Evolutionary conservation across 768 basidiomycete genomes (phyloP).

Genomic region (Suillus subaureus): DNA sequence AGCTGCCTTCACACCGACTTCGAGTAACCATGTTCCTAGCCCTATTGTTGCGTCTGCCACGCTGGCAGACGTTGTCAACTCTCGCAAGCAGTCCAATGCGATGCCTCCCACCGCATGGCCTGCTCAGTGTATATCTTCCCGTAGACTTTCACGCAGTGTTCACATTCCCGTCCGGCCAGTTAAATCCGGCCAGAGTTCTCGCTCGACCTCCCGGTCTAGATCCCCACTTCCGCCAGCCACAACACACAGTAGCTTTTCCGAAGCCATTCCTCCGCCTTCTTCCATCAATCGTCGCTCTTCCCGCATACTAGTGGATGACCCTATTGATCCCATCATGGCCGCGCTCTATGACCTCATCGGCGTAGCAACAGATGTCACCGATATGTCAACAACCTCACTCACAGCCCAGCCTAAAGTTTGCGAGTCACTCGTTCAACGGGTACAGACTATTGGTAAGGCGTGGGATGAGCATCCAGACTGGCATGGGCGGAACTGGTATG

Average conservation of each 20-base stretch:
- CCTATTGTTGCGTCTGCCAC: conserved; percentile 61
- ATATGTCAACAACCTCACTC: conserved; percentile 86
- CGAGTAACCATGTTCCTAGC: conserved; percentile 59
- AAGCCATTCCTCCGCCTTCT: conserved; percentile 44
- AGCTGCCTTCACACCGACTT: conserved; percentile 45
- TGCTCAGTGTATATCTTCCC: conserved; percentile 59
- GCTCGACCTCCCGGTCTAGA: conserved; percentile 92
- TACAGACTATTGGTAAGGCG: conserved; percentile 88
- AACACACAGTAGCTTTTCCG: conserved; percentile 66
- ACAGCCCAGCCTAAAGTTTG: conserved; percentile 85
- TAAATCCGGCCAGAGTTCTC: conserved; percentile 81
- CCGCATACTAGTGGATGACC: conserved; percentile 82
- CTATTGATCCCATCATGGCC: conserved; percentile 86
- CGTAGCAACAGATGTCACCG: conserved; percentile 90
- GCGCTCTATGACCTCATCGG: conserved; percentile 90
- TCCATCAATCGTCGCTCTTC: conserved; percentile 73
- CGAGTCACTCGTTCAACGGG: conserved; percentile 83
- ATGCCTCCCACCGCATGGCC: conserved; percentile 57
- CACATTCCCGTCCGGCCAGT: conserved; percentile 70
- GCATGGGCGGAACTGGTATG: conserved; percentile 98
- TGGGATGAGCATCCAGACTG: conserved; percentile 99
- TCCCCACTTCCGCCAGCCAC: conserved; percentile 83
- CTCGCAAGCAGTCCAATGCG: conserved; percentile 61
- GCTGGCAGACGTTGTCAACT: conserved; percentile 64
- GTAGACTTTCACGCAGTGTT: conserved; percentile 83